These are phyloP conservation scores for Rehmannia glutinosa DNA, from an alignment of 257 asterid genomes.

Conservation along the genomic window DNA sequence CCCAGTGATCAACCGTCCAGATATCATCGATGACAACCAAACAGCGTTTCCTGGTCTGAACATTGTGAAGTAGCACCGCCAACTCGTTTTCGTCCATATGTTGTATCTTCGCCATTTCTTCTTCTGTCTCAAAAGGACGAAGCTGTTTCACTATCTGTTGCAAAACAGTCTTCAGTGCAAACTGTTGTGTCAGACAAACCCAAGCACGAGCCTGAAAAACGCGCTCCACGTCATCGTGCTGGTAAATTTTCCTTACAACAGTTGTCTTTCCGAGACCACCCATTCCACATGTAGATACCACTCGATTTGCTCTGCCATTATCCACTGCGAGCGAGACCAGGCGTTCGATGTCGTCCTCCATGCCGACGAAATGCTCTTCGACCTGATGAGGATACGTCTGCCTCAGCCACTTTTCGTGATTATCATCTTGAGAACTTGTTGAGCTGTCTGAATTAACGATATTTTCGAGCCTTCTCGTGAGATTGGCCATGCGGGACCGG, in stretches of 20 bases:
- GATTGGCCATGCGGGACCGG: too few relatives aligned
- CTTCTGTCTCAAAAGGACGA: conserved; percentile 3
- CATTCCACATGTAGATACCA: not conserved
- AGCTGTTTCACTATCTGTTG: conserved; percentile 17
- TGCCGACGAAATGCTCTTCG: conserved; percentile 2
- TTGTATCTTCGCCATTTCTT: not conserved
- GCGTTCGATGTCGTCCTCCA: not conserved
- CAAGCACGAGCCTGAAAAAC: conserved; percentile 4
- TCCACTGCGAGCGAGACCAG: not conserved
- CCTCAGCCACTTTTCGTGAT: not conserved
- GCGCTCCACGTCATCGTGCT: not conserved
- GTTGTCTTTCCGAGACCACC: conserved; percentile 20
- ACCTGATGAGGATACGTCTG: not conserved
- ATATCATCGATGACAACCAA: conserved; percentile 21
- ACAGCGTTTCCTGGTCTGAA: not conserved
- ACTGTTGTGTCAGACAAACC: conserved; percentile 21
- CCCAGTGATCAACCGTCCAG: conserved; percentile 12
- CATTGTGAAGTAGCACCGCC: not conserved
- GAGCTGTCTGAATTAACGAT: too few relatives aligned
- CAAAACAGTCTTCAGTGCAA: conserved; percentile 14
- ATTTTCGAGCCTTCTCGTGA: too few relatives aligned
- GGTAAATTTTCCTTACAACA: not conserved
- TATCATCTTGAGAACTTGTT: too few relatives aligned
- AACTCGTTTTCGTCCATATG: not conserved
- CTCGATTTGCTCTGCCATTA: not conserved